Conservation (phyloP, 164 flowering plant species). For the Paratinospora sagittata region DNA sequence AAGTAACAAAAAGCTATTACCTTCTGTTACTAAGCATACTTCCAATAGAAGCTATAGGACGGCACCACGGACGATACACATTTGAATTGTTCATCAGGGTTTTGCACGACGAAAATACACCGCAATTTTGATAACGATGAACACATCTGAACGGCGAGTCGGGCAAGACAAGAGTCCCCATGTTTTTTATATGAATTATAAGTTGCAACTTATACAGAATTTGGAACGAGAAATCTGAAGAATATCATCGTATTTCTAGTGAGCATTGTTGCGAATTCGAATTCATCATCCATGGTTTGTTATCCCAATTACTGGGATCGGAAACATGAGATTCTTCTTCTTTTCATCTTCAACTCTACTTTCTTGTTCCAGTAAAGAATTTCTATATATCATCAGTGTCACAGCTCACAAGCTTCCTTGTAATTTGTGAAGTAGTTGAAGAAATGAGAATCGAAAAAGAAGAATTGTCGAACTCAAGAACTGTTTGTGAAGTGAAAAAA, state of each 20-base stretch:
- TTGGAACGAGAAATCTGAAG: background rate
- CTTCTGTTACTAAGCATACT: slow-evolving; percentile 15
- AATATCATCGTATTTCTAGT: background rate
- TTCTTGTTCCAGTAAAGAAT: no score
- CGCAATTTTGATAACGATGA: background rate
- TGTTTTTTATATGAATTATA: background rate
- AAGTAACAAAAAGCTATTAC: slow-evolving; percentile 1
- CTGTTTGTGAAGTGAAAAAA: background rate
- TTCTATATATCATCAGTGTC: no score
- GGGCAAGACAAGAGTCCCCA: background rate
- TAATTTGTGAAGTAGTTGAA: background rate
- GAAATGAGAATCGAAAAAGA: background rate
- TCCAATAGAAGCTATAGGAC: slow-evolving; percentile 10
- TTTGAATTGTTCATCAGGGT: background rate
- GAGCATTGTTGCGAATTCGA: no score
- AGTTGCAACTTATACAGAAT: background rate
- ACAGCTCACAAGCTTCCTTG: no score
- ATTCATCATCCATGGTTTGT: background rate
- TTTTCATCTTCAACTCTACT: no score
- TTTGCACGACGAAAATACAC: background rate
- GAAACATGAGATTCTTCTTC: background rate
- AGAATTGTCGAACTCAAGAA: background rate
- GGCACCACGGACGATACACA: slow-evolving; percentile 16
- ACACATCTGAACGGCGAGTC: background rate
- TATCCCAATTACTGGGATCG: background rate